Conservation (phyloP, 345 rosid species). For the Arabis alpina region DNA sequence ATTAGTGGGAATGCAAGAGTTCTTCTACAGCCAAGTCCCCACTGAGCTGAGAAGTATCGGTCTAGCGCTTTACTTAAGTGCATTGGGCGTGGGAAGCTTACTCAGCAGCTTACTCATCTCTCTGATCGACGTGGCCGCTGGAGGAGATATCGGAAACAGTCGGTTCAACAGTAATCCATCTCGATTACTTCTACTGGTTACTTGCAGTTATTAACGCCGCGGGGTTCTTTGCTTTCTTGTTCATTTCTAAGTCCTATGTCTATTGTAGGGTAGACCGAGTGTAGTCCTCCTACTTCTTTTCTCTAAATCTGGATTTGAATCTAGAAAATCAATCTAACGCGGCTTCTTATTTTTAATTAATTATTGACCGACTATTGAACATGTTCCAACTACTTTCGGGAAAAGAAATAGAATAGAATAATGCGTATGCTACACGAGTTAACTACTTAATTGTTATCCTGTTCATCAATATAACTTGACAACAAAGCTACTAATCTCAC, state of each 20-base stretch:
- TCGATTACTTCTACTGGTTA: constrained; percentile 63
- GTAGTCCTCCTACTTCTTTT: constrained; percentile 19
- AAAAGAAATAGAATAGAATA: background rate
- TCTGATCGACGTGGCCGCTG: constrained; percentile 43
- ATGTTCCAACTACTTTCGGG: background rate
- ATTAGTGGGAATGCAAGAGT: constrained; percentile 51
- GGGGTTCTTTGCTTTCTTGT: constrained; percentile 23
- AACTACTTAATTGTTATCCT: background rate
- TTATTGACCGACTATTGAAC: background rate
- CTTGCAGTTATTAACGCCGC: constrained; percentile 48
- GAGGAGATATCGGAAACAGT: constrained; percentile 29
- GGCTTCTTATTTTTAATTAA: background rate
- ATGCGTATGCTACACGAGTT: background rate
- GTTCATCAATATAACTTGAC: background rate
- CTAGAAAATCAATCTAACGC: no score
- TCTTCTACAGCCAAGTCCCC: constrained; percentile 49
- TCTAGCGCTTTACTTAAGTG: constrained; percentile 44
- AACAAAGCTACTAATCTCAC: background rate
- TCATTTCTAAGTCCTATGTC: constrained; percentile 20
- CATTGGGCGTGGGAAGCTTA: constrained; percentile 47
- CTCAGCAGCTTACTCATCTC: constrained; percentile 52
- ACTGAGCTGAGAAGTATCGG: constrained; percentile 47
- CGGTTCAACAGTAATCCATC: constrained; percentile 65
- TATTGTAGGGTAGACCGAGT: constrained; percentile 14
- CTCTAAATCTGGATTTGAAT: no score